phyloP scores from a whole-genome alignment of 2,329 filamentous ascomycete species.

The Apiospora pterosperma region DNA sequence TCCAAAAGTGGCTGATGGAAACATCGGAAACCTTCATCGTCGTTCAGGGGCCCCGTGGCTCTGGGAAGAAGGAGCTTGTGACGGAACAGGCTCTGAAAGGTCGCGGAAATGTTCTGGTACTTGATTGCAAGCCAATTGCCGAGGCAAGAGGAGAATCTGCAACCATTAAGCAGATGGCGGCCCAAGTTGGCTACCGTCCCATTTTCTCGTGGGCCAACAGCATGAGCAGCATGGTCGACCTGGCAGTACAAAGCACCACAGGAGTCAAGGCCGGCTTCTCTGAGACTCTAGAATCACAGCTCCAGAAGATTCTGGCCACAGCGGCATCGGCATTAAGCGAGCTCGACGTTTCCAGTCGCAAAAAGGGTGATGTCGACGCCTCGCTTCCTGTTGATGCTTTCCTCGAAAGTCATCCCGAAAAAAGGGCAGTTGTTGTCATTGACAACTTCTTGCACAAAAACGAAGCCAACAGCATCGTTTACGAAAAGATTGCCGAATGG shows the following conservation, averaged over 20 bases:
- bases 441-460: conserved; percentile 88
- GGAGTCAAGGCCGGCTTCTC: conserved; percentile 94
- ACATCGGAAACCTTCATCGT: conserved; percentile 90
- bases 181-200: conserved; percentile 83
- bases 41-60: conserved; percentile 86
- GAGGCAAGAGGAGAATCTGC: conserved; percentile 85
- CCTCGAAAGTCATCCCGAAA: conserved; percentile 84
- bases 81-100: conserved; percentile 78
- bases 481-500: conserved; percentile 85
- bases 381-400: conserved; percentile 78
- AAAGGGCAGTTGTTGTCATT: conserved; percentile 77
- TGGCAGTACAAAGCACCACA: conserved; percentile 90
- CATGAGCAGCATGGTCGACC: conserved; percentile 85
- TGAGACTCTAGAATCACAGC: conserved; percentile 84
- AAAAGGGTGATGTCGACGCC: conserved; percentile 70
- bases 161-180: conserved; percentile 78
- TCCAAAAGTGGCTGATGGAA: conserved; percentile 83
- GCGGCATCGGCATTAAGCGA: conserved; percentile 75
- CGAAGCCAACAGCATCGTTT: conserved; percentile 62
- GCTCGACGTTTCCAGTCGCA: conserved; percentile 67
- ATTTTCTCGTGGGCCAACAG: conserved; percentile 97
- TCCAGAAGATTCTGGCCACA: conserved; percentile 86
- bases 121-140: conserved; percentile 91
- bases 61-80: conserved; percentile 85
- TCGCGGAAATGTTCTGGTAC: conserved; percentile 72